Conservation (phyloP, 116 monocot genomes). For the Trichopus zeylanicus region DNA sequence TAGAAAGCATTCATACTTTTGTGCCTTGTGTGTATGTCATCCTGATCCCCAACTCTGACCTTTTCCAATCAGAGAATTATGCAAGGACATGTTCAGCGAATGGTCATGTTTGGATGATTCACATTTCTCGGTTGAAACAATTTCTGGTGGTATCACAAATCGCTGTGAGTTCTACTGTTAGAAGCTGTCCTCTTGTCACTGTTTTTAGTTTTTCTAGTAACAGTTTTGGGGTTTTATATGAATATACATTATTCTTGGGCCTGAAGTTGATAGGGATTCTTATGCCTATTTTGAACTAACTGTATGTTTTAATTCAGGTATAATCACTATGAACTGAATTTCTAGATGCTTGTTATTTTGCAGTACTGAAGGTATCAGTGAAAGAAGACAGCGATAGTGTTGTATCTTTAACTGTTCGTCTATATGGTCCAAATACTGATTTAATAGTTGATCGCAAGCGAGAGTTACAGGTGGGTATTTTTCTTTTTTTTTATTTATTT, state of each 20-base stretch:
- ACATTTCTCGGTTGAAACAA: slow-evolving; percentile 55
- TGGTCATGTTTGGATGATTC: slow-evolving; percentile 61
- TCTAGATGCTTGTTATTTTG: slow-evolving; percentile 11
- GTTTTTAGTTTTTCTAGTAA: neutral
- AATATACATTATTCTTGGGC: no score
- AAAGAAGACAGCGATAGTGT: slow-evolving; percentile 35
- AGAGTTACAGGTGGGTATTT: slow-evolving; percentile 57
- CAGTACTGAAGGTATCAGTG: slow-evolving; percentile 86
- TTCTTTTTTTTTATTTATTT: no score
- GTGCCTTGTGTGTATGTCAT: neutral
- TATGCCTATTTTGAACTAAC: neutral
- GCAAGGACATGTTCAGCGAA: slow-evolving; percentile 61
- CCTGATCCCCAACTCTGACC: neutral
- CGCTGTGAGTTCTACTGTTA: slow-evolving; percentile 50
- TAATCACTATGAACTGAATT: slow-evolving; percentile 1
- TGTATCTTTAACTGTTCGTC: slow-evolving; percentile 50
- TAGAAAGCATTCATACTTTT: neutral
- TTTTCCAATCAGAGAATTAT: slow-evolving; percentile 40
- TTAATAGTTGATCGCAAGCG: slow-evolving; percentile 85
- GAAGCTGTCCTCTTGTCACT: neutral
- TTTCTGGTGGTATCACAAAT: slow-evolving; percentile 96
- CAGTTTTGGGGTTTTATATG: neutral
- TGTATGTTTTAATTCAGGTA: neutral
- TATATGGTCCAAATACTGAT: slow-evolving; percentile 98
- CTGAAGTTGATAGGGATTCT: no score